Evolutionary conservation across 2,329 filamentous ascomycete species (phyloP), one percentile per base, ranked within the genome.

Genomic region (Alternaria tenuissima): DNA sequence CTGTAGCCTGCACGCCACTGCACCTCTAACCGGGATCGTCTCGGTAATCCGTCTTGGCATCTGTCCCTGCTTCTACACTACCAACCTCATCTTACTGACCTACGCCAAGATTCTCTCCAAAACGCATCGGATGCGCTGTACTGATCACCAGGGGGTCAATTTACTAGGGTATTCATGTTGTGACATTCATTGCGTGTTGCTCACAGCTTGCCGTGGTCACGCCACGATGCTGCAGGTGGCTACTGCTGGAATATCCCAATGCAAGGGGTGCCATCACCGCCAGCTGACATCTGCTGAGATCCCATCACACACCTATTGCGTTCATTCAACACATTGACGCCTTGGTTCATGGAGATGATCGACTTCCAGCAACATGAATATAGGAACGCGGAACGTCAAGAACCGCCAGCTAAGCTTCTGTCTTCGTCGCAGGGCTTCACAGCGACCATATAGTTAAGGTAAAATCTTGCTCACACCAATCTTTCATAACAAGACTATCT

Each of bases 1-100:
- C 65, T 46, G 44, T 43, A 48, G 56, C 52, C 63, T 64, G 64
- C 66, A 64, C 69, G 66, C 66, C 67, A 66, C 66, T 64, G 66
- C 65, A 68, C 49, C 54, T 14, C 48, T 7, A 2, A 39, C 66
- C 66, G 63, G 68, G 68, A 54, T 69, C 28, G 26, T 47, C 34
- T 65, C 61, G 63, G 49, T 24, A 58, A 55, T 47, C 32, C 57
- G 49, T 34, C 60, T 63, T 63, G 55, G 47, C 60, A 58, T 22
- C 20, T 2, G 46, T 49, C 46, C 46, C 46, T 47, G 24, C 42
- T 38, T 47, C 32, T 49, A 20, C 24, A 41, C 36, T 42, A 38
- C 46, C 46, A 30, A 49, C 46, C 30, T 49, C 8, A 36, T 22
- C 46, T 34, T 48, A 44, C 44, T 51, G 4, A 43, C n/a, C 12